Evolutionary conservation across 2,329 filamentous ascomycete species (phyloP).

Genomic region (Thielaviopsis euricoi): DNA sequence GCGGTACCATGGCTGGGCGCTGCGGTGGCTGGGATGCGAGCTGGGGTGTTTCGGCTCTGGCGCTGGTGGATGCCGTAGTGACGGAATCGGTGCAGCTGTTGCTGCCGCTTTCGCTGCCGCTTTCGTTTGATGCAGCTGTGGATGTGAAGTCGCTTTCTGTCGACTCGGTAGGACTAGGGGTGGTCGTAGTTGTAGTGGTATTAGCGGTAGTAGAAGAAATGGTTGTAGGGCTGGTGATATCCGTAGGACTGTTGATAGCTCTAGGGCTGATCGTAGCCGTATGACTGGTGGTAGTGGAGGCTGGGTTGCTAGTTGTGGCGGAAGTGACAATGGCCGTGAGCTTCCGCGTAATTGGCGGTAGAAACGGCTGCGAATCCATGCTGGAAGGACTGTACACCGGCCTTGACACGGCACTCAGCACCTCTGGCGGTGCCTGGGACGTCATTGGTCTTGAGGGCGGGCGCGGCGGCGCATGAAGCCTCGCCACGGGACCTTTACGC

Average conservation of each 20-base stretch:
- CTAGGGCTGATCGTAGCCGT: too few relatives aligned
- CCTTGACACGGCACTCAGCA: neutral
- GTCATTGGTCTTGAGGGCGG: neutral
- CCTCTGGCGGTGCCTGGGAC: neutral
- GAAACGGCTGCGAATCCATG: neutral
- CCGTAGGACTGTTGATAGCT: too few relatives aligned
- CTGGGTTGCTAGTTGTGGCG: neutral
- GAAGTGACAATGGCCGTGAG: neutral
- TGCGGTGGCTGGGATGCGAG: neutral
- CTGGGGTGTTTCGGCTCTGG: neutral
- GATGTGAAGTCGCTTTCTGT: constrained; percentile 3
- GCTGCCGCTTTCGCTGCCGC: constrained; percentile 3
- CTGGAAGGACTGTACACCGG: neutral
- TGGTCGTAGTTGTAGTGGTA: neutral
- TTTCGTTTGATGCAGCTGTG: constrained; percentile 2
- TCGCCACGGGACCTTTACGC: neutral
- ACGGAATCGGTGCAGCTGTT: constrained; percentile 7
- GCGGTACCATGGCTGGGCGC: constrained; percentile 7
- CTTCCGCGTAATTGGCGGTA: neutral
- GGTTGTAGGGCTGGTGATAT: too few relatives aligned
- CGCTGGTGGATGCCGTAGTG: constrained; percentile 4
- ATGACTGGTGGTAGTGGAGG: too few relatives aligned
- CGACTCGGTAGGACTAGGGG: constrained; percentile 2
- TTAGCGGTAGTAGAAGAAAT: too few relatives aligned
- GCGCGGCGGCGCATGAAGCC: neutral